Conservation (phyloP, 2,329 filamentous ascomycete species). For the Ceratocystis harringtonii region DNA sequence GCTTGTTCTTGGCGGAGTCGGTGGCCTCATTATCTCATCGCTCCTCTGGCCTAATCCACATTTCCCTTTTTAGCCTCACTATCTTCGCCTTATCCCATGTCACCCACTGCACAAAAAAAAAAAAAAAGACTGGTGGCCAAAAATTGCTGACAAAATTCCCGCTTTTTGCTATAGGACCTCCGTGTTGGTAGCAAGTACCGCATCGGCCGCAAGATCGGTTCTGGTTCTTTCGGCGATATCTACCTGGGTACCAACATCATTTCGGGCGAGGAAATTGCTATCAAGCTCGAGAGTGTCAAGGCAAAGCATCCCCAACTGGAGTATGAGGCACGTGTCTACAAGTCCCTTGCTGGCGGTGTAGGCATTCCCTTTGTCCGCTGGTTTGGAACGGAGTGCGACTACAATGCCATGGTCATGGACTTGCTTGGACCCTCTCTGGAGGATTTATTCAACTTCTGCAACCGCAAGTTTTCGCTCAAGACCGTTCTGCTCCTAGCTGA, state of each 20-base stretch:
- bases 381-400: constrained; percentile 99
- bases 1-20: not conserved
- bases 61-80: not conserved
- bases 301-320: constrained; percentile 98
- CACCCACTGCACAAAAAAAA: not conserved
- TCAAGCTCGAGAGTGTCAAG: constrained; percentile 99
- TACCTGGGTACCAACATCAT: constrained; percentile 99
- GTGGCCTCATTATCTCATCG: not conserved
- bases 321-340: constrained; percentile 92
- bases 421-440: constrained; percentile 90
- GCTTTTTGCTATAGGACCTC: constrained; percentile 53
- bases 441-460: constrained; percentile 99
- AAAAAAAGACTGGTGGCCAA: not conserved
- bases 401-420: constrained; percentile 99
- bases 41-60: not conserved
- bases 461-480: constrained; percentile 98
- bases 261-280: constrained; percentile 97
- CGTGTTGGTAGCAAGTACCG: constrained; percentile 99
- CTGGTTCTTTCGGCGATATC: constrained; percentile 94
- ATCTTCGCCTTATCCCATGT: not conserved
- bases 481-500: constrained; percentile 92
- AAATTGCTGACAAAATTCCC: constrained; percentile 6
- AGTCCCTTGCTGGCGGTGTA: constrained; percentile 82
- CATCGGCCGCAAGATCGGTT: constrained; percentile 97
- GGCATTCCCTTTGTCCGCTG: constrained; percentile 98